Percentiles rank a stretch among this genome's conserved stretches.
Evolutionary conservation across 768 basidiomycete species (phyloP).

Genomic region (Suillus brevipes): DNA sequence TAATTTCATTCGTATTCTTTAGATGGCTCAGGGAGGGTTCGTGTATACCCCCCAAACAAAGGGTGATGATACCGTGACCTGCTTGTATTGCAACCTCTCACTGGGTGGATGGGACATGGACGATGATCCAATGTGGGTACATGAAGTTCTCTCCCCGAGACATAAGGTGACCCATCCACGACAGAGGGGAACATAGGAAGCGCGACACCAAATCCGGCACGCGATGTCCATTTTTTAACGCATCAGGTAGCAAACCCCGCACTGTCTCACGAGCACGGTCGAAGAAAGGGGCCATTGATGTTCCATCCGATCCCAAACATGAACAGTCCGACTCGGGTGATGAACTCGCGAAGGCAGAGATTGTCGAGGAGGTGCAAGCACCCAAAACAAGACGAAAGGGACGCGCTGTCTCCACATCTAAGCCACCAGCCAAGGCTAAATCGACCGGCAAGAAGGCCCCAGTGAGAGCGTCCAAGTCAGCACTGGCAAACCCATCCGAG

Average conservation of each 20-base stretch:
- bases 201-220: constrained; percentile 52
- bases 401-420: not conserved
- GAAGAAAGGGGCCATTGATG: constrained; percentile 7
- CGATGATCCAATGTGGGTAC: constrained; percentile 83
- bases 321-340: constrained; percentile 25
- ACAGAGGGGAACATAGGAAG: constrained; percentile 73
- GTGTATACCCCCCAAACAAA: constrained; percentile 67
- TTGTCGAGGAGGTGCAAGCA: constrained; percentile 15
- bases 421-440: not conserved
- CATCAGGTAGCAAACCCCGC: constrained; percentile 27
- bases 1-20: constrained; percentile 11
- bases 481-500: not conserved
- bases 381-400: constrained; percentile 12
- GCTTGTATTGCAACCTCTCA: constrained; percentile 79
- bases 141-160: not conserved
- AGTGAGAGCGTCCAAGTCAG: not conserved
- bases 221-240: constrained; percentile 45
- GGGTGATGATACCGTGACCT: constrained; percentile 80
- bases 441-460: not conserved
- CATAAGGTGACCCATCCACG: constrained; percentile 9
- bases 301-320: not conserved
- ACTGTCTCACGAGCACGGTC: constrained; percentile 8
- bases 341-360: constrained; percentile 13
- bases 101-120: constrained; percentile 85
- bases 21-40: constrained; percentile 93